A percentile compares a stretch with the other conserved stretches of the same genome.
Conservation (phyloP, 2,329 filamentous ascomycete genomes). For the Fusarium staphyleae region DNA sequence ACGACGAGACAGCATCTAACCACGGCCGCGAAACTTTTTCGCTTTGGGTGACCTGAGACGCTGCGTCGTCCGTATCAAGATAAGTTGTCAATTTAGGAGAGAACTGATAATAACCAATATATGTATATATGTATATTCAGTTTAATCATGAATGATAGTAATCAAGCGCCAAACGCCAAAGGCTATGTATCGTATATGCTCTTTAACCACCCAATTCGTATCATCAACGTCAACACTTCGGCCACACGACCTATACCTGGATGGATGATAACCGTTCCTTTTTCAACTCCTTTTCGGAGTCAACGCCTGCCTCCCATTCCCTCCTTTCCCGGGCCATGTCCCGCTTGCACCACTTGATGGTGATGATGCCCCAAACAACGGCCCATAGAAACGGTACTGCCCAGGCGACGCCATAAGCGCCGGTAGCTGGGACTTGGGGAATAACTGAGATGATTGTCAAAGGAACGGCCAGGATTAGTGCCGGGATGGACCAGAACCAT, state of each 20-base stretch:
- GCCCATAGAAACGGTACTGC: conserved; percentile 51
- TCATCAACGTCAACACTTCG: not conserved
- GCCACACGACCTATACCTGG: conserved; percentile 5
- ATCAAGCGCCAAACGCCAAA: conserved; percentile 14
- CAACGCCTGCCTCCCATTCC: conserved; percentile 47
- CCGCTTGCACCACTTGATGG: conserved; percentile 48
- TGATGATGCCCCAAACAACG: conserved; percentile 46
- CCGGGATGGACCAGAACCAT: conserved; percentile 52
- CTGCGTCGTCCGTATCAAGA: not conserved
- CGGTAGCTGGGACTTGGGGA: conserved; percentile 46
- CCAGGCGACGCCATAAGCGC: conserved; percentile 50
- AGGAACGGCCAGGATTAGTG: conserved; percentile 47
- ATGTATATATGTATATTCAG: conserved; percentile 9
- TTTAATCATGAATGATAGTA: conserved; percentile 9
- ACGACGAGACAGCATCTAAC: too few relatives aligned
- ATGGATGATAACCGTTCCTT: conserved; percentile 20
- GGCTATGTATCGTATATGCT: conserved; percentile 13
- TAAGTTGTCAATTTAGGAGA: not conserved
- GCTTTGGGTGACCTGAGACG: too few relatives aligned
- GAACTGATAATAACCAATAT: not conserved
- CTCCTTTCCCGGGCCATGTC: conserved; percentile 48
- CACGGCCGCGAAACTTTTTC: too few relatives aligned
- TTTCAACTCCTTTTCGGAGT: conserved; percentile 32
- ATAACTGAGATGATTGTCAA: conserved; percentile 49
- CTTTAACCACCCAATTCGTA: not conserved